Base-by-base conservation (phyloP, 306 rosid genomes). In the Fagus sylvatica region DNA sequence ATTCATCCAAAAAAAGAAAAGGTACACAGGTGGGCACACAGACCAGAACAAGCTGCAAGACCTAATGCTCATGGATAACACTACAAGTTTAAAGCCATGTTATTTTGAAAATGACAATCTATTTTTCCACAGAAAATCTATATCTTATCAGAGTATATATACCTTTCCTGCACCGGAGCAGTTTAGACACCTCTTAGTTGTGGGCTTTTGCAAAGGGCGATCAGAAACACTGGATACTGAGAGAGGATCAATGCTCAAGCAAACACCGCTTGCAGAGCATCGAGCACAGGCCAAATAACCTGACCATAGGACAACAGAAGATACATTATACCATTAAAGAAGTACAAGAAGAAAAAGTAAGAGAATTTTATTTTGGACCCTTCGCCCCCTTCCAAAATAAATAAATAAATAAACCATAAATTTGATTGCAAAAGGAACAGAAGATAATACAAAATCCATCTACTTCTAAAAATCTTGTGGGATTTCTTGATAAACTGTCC, bases 111-210 rank as follows among this genome's bases (percentile, higher is more conserved):
- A 34, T 15, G 34, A 10, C 69, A 62, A 62, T 1, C 37, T 36
- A 62, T 62, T 34, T 54, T 62, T 22, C 6, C 69, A 34, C n/a
- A 7, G 37, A 34, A 4, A 34, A 62, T 40, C 12, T 34, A 62
- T 34, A 7, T 34, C 34, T 48, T 22, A 70, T 17, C 28, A 70
- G 32, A 73, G n/a, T 71, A 30, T 53, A 30, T 53, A 33, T 89
- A 92, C 98, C 98, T 93, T 95, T 88, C 97, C 97, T 0, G 93
- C 96, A 76, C 98, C 98, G 11, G 98, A 95, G 91, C 90, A 89
- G 80, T 84, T 89, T 65, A 55, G 86, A 74, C 90, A 86, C 80
- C 93, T 89, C 82, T 76, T 76, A n/a, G 86, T 85, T 22, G 88
- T 90, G 49, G 93, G 93, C 76, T 78, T 86, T 73, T 71, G 89